Evolutionary conservation across 768 basidiomycete genomes (phyloP).

Genomic region (Paxillus involutus): DNA sequence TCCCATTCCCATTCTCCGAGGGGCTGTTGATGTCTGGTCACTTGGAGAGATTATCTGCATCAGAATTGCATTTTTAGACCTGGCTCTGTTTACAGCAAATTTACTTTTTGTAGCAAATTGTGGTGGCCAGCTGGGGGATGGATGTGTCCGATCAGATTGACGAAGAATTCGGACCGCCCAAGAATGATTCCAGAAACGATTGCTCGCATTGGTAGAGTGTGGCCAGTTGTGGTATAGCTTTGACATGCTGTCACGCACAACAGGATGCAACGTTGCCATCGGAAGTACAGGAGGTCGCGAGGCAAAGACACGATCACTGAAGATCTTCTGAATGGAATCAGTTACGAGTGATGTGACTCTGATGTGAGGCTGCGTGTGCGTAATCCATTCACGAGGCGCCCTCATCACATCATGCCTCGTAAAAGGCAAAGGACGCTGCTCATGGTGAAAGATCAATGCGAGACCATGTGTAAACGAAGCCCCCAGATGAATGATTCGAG

Average conservation of each 20-base stretch:
- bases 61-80: slow-evolving; percentile 5
- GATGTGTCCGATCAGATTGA: slow-evolving; percentile 1
- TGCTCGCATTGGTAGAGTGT: background rate
- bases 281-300: background rate
- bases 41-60: background rate
- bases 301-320: slow-evolving; percentile 1
- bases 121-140: slow-evolving; percentile 2
- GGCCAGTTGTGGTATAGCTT: slow-evolving; percentile 21
- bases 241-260: slow-evolving; percentile 23
- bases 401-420: background rate
- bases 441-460: background rate
- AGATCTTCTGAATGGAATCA: slow-evolving; percentile 10
- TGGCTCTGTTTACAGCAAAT: background rate
- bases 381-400: background rate
- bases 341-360: background rate
- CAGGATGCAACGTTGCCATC: slow-evolving; percentile 18
- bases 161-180: background rate
- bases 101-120: slow-evolving; percentile 2
- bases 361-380: too few relatives aligned
- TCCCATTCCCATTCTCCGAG: background rate
- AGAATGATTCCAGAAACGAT: background rate
- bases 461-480: background rate
- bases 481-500: background rate
- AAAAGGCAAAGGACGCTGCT: background rate
- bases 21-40: slow-evolving; percentile 6